Conservation (phyloP, 352 stramenopile species). For the Elongisporangium undulatum region DNA sequence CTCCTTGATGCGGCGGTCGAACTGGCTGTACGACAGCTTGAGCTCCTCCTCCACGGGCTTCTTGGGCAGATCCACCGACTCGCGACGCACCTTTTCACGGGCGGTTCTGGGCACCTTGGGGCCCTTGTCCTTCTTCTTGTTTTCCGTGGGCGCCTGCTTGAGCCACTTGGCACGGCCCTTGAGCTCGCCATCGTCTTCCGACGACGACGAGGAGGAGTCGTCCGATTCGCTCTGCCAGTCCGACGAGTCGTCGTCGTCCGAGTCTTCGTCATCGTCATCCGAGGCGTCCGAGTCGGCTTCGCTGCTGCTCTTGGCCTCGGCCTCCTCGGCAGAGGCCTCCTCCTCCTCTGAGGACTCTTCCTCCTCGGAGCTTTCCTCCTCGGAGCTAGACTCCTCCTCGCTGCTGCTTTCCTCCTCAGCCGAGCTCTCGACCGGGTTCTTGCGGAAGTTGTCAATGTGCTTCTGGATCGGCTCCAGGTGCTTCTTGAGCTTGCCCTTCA, state of each 20-base stretch:
- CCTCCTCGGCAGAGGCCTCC: slow-evolving; percentile 20
- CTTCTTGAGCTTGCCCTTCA: slow-evolving; percentile 98
- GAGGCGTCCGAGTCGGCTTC: slow-evolving; percentile 16
- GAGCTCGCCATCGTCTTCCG: slow-evolving; percentile 84
- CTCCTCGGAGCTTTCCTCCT: slow-evolving; percentile 20
- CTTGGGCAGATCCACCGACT: slow-evolving; percentile 37
- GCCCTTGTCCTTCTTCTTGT: slow-evolving; percentile 46
- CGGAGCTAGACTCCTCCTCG: slow-evolving; percentile 24
- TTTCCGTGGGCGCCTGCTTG: slow-evolving; percentile 86
- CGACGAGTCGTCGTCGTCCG: slow-evolving; percentile 36
- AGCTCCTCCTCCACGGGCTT: slow-evolving; percentile 76
- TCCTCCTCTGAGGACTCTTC: slow-evolving; percentile 24
- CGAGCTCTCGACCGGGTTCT: slow-evolving; percentile 83
- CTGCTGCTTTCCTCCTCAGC: slow-evolving; percentile 50
- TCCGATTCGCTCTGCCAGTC: slow-evolving; percentile 45
- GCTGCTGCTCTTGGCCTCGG: slow-evolving; percentile 4
- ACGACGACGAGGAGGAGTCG: slow-evolving; percentile 54
- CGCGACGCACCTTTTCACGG: slow-evolving; percentile 52
- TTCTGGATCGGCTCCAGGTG: slow-evolving; percentile 91
- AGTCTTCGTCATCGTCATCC: slow-evolving; percentile 39
- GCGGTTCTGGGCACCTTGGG: slow-evolving; percentile 33
- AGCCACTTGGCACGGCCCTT: slow-evolving; percentile 96
- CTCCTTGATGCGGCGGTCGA: slow-evolving; percentile 84
- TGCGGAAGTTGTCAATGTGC: slow-evolving; percentile 89
- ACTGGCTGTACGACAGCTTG: slow-evolving; percentile 73